A percentile compares a stretch with the other conserved stretches of the same genome.
These are phyloP conservation scores for Yamadazyma dushanensis DNA, from an alignment of 1,139 yeast species.

Conservation along the genomic window DNA sequence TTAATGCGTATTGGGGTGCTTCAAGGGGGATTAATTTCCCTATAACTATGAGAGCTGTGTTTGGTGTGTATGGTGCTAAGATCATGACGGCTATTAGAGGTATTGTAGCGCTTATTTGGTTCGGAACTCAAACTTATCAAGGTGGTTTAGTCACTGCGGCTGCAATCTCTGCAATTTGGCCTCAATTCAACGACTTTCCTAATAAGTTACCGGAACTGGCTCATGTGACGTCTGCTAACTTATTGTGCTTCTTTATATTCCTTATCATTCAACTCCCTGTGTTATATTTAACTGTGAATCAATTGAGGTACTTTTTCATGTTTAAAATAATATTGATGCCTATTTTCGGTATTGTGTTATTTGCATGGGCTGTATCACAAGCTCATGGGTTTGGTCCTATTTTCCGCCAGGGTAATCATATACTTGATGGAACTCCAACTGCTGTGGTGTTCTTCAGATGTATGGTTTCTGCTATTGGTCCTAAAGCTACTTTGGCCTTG, in stretches of 20 bases:
- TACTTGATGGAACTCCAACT: conserved; percentile 15
- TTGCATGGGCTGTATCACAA: conserved; percentile 21
- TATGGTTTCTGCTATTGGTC: conserved; percentile 25
- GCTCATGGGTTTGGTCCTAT: conserved; percentile 24
- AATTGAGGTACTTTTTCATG: conserved; percentile 20
- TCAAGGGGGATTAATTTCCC: conserved; percentile 22
- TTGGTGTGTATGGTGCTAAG: conserved; percentile 18
- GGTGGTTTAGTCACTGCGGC: conserved; percentile 21
- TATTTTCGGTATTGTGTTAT: conserved; percentile 22
- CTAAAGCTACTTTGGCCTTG: conserved; percentile 31
- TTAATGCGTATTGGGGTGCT: conserved; percentile 21
- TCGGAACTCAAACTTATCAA: conserved; percentile 24
- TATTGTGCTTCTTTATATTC: conserved; percentile 25
- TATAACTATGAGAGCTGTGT: conserved; percentile 17
- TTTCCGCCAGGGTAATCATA: conserved; percentile 16
- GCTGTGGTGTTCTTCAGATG: conserved; percentile 24
- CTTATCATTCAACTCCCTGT: conserved; percentile 19
- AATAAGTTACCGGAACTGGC: conserved; percentile 27
- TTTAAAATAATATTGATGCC: conserved; percentile 19
- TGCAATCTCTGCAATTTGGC: conserved; percentile 15
- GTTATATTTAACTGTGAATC: conserved; percentile 20
- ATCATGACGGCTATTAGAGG: conserved; percentile 22
- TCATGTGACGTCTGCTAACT: conserved; percentile 22
- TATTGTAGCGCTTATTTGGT: conserved; percentile 23
- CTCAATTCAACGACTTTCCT: conserved; percentile 18